Conservation (phyloP, 495 filamentous ascomycete genomes). For the Penicillium chermesinum region DNA sequence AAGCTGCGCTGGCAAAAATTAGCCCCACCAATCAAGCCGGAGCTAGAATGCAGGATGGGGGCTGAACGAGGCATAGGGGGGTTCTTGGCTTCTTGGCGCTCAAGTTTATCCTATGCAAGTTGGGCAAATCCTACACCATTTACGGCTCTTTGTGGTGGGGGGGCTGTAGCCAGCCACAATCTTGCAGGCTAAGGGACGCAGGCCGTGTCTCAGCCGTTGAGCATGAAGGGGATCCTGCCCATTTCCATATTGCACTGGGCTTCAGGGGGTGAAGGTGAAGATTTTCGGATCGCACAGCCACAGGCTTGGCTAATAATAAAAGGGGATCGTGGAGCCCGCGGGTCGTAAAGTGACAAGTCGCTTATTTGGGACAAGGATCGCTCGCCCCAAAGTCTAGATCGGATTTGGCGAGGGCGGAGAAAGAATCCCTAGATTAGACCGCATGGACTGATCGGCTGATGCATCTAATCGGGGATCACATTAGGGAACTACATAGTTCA, state of each 20-base stretch:
- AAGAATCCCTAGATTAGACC: no score
- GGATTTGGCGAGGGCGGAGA: no score
- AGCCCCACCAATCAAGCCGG: conserved; percentile 16
- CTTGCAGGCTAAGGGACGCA: not conserved
- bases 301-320: no score
- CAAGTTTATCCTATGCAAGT: not conserved
- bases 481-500: no score
- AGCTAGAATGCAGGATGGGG: conserved; percentile 4
- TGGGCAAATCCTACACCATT: not conserved
- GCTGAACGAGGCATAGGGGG: conserved; percentile 3
- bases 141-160: not conserved
- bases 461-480: no score
- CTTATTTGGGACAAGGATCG: no score
- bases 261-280: no score
- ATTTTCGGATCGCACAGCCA: no score
- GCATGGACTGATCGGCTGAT: no score
- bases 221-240: not conserved
- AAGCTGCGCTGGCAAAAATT: conserved; percentile 13
- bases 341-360: no score
- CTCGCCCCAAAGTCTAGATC: no score
- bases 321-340: no score
- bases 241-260: not conserved
- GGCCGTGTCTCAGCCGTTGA: not conserved
- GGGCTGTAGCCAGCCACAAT: not conserved
- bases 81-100: not conserved